These are phyloP conservation scores for Gyromitra esculenta DNA, from an alignment of 2,329 filamentous ascomycete genomes.

Conservation along the genomic window DNA sequence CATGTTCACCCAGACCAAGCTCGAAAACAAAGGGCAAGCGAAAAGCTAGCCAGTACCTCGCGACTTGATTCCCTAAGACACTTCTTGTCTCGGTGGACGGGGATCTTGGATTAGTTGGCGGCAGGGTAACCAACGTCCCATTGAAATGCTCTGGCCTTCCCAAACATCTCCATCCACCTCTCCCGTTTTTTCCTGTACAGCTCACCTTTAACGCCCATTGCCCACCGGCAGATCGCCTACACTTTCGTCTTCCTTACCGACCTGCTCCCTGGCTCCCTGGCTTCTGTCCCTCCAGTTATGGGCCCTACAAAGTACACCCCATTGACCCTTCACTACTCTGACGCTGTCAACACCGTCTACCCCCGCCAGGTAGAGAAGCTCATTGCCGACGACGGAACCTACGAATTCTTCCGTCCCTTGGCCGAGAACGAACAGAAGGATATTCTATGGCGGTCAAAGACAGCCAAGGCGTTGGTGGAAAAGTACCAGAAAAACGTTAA, in stretches of 20 bases:
- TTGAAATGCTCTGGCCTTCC: neutral
- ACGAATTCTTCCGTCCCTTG: conserved; percentile 46
- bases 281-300: conserved; percentile 14
- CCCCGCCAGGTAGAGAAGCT: conserved; percentile 44
- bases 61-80: too few species aligned
- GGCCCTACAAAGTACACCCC: conserved; percentile 28
- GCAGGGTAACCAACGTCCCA: conserved; percentile 8
- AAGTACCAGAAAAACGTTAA: conserved; percentile 18
- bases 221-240: neutral
- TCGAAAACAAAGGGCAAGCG: too few species aligned
- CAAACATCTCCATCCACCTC: too few species aligned
- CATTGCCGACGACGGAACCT: conserved; percentile 40
- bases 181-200: neutral
- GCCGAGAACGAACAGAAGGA: conserved; percentile 33
- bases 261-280: neutral
- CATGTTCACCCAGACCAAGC: too few species aligned
- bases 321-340: conserved; percentile 32
- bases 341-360: conserved; percentile 34
- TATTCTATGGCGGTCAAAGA: conserved; percentile 45
- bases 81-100: neutral
- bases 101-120: neutral
- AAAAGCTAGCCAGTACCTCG: too few species aligned
- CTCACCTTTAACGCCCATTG: neutral
- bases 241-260: neutral
- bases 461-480: conserved; percentile 38